These are phyloP conservation scores for Paramecium sonneborni DNA, from an alignment of 73 alveolate species.

Conservation along the genomic window DNA sequence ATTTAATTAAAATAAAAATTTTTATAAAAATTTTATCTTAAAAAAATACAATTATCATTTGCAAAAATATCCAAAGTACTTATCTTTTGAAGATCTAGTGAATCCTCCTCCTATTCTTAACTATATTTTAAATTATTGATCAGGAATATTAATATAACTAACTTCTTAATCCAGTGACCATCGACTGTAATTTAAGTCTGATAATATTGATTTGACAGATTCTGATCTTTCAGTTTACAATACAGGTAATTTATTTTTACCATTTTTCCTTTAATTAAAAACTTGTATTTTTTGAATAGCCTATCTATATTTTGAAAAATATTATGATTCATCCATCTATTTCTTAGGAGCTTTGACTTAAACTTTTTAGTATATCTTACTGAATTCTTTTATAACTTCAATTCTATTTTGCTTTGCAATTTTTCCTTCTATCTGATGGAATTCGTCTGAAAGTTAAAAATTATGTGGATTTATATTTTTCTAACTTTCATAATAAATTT, in stretches of 20 bases:
- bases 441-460: neutral
- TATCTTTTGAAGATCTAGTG: neutral
- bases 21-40: no score
- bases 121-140: neutral
- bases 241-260: neutral
- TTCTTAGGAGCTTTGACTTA: neutral
- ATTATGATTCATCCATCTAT: neutral
- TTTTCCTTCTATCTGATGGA: neutral
- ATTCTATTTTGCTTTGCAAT: neutral
- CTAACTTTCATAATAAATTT: neutral
- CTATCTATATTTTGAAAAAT: neutral
- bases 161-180: neutral
- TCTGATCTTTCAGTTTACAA: neutral
- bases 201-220: neutral
- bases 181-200: neutral
- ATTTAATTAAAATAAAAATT: no score
- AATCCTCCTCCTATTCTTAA: neutral
- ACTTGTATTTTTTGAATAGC: neutral
- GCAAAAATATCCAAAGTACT: no score
- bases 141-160: neutral
- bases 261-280: neutral
- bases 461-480: neutral
- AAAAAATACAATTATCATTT: no score
- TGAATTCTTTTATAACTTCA: neutral
- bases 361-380: neutral